phyloP scores from a whole-genome alignment of 345 rosid genomes.

The Ceriops tagal region DNA sequence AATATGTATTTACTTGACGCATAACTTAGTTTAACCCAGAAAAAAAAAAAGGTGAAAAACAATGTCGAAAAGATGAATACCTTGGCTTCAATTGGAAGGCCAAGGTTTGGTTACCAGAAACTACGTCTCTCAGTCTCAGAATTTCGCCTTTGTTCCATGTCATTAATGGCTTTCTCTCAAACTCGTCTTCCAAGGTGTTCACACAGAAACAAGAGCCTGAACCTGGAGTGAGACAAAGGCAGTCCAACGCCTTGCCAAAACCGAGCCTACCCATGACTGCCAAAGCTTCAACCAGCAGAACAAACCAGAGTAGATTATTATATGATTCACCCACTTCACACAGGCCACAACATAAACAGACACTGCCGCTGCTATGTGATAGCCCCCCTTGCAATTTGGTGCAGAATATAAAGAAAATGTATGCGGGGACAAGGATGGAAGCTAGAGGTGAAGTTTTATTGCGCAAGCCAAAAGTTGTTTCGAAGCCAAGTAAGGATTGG shows the following conservation, averaged over 20 bases:
- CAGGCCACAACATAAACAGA: conserved; percentile 14
- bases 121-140: conserved; percentile 60
- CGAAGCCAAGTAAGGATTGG: neutral
- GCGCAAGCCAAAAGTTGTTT: conserved; percentile 19
- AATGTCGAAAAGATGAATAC: conserved; percentile 22
- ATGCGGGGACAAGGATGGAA: neutral
- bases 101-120: conserved; percentile 59
- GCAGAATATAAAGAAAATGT: neutral
- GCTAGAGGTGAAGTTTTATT: conserved; percentile 25
- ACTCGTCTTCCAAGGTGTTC: conserved; percentile 18
- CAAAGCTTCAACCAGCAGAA: neutral
- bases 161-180: conserved; percentile 39
- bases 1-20: too few relatives aligned
- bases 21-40: neutral
- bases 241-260: conserved; percentile 32
- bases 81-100: conserved; percentile 86
- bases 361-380: neutral
- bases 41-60: neutral
- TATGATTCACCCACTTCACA: conserved; percentile 14
- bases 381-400: neutral
- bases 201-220: conserved; percentile 30
- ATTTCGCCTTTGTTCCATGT: conserved; percentile 30
- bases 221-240: conserved; percentile 22
- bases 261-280: conserved; percentile 32
- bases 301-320: neutral